Conservation (phyloP, 179 eudicot species). For the Gypsophila paniculata region DNA sequence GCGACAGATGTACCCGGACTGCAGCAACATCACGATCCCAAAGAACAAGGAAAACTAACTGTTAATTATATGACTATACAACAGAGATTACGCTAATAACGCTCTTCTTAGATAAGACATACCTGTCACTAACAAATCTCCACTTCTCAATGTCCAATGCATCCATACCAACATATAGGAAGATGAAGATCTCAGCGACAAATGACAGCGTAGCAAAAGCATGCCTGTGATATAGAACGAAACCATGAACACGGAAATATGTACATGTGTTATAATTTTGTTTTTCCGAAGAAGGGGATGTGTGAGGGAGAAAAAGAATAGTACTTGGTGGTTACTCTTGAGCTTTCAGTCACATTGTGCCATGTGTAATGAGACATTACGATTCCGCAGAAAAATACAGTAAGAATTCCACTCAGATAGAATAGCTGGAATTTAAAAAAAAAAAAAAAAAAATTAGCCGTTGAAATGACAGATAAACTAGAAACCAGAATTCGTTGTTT, state of each 20-base stretch:
- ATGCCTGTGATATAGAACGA: slow-evolving; percentile 49
- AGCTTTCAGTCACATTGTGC: slow-evolving; percentile 84
- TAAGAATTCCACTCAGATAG: slow-evolving; percentile 83
- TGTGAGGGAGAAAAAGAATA: slow-evolving; percentile 10
- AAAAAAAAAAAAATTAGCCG: slow-evolving; percentile 13
- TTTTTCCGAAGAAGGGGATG: neutral
- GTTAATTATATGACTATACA: neutral
- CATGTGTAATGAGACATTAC: slow-evolving; percentile 98
- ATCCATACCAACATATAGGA: slow-evolving; percentile 98
- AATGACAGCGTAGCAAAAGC: slow-evolving; percentile 84
- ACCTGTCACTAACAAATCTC: slow-evolving; percentile 71
- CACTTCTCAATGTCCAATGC: slow-evolving; percentile 93
- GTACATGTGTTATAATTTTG: neutral
- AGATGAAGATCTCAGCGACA: slow-evolving; percentile 84
- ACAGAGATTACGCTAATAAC: neutral
- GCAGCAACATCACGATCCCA: slow-evolving; percentile 24
- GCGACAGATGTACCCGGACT: slow-evolving; percentile 81
- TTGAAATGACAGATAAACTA: slow-evolving; percentile 3
- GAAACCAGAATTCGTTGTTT: neutral
- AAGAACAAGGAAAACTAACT: neutral
- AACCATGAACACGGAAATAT: slow-evolving; percentile 1
- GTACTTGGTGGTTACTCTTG: slow-evolving; percentile 87
- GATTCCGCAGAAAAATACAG: slow-evolving; percentile 93
- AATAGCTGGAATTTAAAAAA: slow-evolving; percentile 58
- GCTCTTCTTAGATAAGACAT: slow-evolving; percentile 17